phyloP scores from a whole-genome alignment of 495 filamentous ascomycete species.

The Neurospora hispaniola region DNA sequence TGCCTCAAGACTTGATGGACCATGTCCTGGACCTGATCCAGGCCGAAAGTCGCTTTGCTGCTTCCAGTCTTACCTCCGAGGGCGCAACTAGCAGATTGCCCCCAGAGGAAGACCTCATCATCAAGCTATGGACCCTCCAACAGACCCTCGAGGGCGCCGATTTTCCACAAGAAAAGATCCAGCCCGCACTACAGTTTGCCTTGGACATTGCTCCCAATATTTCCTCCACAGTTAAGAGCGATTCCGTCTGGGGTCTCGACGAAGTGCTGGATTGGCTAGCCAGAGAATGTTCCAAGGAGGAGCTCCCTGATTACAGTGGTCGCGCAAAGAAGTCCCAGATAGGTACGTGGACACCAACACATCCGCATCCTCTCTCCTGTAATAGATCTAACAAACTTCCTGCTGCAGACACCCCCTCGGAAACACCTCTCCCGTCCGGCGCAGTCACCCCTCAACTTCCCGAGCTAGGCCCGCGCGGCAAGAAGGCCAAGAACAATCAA shows the following conservation, averaged over 20 bases:
- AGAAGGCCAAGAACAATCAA: conserved; percentile 24
- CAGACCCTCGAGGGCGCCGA: conserved; percentile 54
- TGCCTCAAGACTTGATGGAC: conserved; percentile 68
- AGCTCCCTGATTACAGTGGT: conserved; percentile 61
- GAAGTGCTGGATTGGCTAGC: conserved; percentile 84
- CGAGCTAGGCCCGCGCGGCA: conserved; percentile 21
- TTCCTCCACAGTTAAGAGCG: conserved; percentile 38
- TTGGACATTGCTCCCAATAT: conserved; percentile 47
- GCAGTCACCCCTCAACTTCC: conserved; percentile 34
- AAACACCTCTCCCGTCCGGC: conserved; percentile 37
- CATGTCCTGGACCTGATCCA: conserved; percentile 53
- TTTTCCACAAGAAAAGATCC: conserved; percentile 52
- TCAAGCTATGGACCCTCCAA: conserved; percentile 72
- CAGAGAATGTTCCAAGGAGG: conserved; percentile 51
- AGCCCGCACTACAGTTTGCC: conserved; percentile 55
- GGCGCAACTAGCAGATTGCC: conserved; percentile 30
- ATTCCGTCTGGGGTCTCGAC: conserved; percentile 72
- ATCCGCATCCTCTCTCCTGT: neutral
- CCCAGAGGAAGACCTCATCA: conserved; percentile 61
- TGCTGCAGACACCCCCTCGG: conserved; percentile 30
- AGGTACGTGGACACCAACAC: conserved; percentile 12
- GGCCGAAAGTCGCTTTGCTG: conserved; percentile 39
- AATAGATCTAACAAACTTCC: neutral
- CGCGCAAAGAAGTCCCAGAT: conserved; percentile 27
- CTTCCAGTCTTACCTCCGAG: conserved; percentile 32